Evolutionary conservation across 345 rosid genomes (phyloP).

Genomic region (Trapa bicornis): DNA sequence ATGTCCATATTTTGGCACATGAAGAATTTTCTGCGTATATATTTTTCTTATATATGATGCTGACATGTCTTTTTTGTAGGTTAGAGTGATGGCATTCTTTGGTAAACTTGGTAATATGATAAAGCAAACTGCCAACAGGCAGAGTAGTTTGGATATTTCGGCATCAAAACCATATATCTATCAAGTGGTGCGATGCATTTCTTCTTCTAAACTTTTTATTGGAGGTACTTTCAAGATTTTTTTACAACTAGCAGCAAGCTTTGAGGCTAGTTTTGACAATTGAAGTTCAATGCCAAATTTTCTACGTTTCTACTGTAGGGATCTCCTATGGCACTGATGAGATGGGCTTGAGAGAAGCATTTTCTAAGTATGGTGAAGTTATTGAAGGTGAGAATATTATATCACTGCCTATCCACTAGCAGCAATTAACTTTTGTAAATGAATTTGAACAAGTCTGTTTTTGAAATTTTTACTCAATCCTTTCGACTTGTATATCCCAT

Average conservation of each 20-base stretch:
- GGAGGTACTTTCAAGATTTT: conserved; percentile 40
- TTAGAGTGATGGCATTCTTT: no score
- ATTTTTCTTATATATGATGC: not conserved
- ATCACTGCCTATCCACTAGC: not conserved
- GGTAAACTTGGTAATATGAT: no score
- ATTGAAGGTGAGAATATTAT: conserved; percentile 39
- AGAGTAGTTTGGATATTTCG: conserved; percentile 11
- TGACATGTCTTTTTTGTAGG: not conserved
- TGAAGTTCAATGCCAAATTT: not conserved
- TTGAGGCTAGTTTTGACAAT: not conserved
- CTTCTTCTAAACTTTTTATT: conserved; percentile 54
- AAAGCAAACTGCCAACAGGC: no score
- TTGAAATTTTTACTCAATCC: not conserved
- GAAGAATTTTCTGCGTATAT: not conserved
- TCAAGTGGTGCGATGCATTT: conserved; percentile 68
- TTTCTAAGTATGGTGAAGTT: conserved; percentile 71
- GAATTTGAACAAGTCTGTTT: not conserved
- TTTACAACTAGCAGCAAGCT: not conserved
- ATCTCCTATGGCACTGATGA: conserved; percentile 62
- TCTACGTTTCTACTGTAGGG: conserved; percentile 30
- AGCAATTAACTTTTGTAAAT: not conserved
- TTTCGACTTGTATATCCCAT: not conserved
- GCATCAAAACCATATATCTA: conserved; percentile 48
- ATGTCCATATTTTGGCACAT: not conserved
- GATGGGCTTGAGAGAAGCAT: conserved; percentile 49